Evolutionary conservation across 2,329 filamentous ascomycete species (phyloP), one percentile per base, ranked within the genome.

Genomic region (Phaeomoniella chlamydospora): DNA sequence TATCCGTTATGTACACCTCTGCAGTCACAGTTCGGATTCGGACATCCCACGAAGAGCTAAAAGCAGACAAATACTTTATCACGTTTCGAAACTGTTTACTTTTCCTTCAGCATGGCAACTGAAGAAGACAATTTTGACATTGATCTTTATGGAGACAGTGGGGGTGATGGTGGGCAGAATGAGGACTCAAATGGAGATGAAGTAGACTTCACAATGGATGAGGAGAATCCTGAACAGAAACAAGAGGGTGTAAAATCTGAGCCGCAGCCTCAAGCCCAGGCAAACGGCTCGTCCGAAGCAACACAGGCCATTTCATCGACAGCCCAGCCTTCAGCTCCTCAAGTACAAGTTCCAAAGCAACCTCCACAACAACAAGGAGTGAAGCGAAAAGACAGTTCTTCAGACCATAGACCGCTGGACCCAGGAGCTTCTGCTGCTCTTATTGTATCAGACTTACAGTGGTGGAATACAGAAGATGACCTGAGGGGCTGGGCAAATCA

Each of bases 401-500:
- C 63, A 30, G 67, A 70, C 36, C 69, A 74, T 36, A 62, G 70
- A 15, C 65, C 64, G 2, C 53, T 67, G 4, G 74, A 78, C 40
- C 67, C 68, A 2, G 68, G 69, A 42, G 75, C 76, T 2, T 75
- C 72, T 4, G 66, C 76, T 15, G 86, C 87, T 0, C 61, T 96
- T 18, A 75, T 93, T 55, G 74, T 96, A 37, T 87, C 84, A 2
- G 90, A 96, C 34, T 66, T 98, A 6, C 81, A 83, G 56, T 98
- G 90, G 90, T 96, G 88, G 88, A 87, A 78, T 18, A 93, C 82
- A 2, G 90, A 98, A 53, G 90, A 98, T 51, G 86, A 96, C 48
- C 74, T 98, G 38, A 80, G 90, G 36, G 82, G 80, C 35, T 94
- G 86, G 83, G 69, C 81, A 15, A 76, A 77, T 45, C 71, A 82